Conservation (phyloP, 2,329 filamentous ascomycete species). For the Shiraia bambusicola region DNA sequence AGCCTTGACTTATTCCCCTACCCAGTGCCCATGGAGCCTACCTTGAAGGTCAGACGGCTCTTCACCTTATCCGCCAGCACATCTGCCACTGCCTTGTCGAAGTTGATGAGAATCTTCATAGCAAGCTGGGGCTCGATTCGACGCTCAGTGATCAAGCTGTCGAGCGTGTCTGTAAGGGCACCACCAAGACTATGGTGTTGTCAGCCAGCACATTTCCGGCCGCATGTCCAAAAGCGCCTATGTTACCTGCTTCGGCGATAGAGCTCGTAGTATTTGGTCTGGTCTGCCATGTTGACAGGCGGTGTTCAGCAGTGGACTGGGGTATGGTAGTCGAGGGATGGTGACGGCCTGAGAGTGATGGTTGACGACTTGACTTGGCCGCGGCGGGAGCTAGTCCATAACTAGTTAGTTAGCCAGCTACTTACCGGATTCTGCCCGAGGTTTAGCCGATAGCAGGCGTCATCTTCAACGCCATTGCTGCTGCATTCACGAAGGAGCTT, state of each 20-base stretch:
- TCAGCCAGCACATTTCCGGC: constrained; percentile 25
- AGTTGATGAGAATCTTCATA: constrained; percentile 96
- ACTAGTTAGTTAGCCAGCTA: too few species aligned
- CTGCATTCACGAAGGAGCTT: constrained; percentile 31
- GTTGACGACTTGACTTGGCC: constrained; percentile 16
- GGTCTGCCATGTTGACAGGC: constrained; percentile 37
- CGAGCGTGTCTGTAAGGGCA: constrained; percentile 92
- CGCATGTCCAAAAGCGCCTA: constrained; percentile 10
- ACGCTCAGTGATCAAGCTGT: constrained; percentile 90
- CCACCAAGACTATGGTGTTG: constrained; percentile 74
- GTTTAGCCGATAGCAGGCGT: constrained; percentile 16
- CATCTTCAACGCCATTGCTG: constrained; percentile 31
- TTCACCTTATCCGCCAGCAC: constrained; percentile 91
- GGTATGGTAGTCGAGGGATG: constrained; percentile 11
- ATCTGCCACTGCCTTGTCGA: constrained; percentile 90
- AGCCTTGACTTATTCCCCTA: constrained; percentile 17
- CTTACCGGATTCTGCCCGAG: constrained; percentile 2
- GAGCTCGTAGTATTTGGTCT: constrained; percentile 79
- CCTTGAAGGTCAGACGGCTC: constrained; percentile 91
- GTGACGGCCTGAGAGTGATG: constrained; percentile 15
- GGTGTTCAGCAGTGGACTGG: background rate
- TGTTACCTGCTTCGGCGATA: constrained; percentile 95
- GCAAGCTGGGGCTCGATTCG: constrained; percentile 97
- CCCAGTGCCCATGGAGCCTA: constrained; percentile 45
- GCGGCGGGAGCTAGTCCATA: constrained; percentile 15